Evolutionary conservation across 2,329 filamentous ascomycete genomes (phyloP).

Genomic region (Dothistroma septosporum): DNA sequence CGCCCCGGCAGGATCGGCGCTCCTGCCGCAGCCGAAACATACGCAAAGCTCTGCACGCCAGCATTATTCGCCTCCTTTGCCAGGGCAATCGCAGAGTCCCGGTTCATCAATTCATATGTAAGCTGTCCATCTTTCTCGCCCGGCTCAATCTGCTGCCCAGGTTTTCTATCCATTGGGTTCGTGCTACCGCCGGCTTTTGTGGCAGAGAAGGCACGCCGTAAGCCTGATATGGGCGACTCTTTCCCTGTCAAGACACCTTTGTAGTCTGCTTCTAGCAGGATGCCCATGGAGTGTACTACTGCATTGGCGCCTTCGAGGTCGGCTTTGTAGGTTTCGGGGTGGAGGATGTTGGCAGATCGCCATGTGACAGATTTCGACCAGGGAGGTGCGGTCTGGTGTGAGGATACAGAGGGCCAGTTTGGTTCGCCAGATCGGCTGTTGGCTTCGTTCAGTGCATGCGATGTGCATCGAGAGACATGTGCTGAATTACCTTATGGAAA

Average conservation of each 20-base stretch:
- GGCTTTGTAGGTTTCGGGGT: constrained; percentile 71
- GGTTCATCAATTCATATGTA: constrained; percentile 97
- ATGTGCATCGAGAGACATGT: background rate
- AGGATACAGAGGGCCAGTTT: constrained; percentile 74
- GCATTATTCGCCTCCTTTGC: constrained; percentile 69
- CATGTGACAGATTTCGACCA: constrained; percentile 83
- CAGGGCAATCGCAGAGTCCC: constrained; percentile 78
- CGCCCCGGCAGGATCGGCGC: constrained; percentile 77
- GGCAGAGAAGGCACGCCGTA: constrained; percentile 72
- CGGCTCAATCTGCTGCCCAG: constrained; percentile 57
- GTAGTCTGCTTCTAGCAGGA: constrained; percentile 95
- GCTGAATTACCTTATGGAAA: constrained; percentile 74
- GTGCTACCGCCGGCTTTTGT: constrained; percentile 55
- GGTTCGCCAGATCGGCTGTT: constrained; percentile 86
- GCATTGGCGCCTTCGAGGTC: constrained; percentile 74
- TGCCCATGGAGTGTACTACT: constrained; percentile 93
- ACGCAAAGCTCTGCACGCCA: constrained; percentile 69
- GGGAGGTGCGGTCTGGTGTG: constrained; percentile 63
- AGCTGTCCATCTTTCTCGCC: constrained; percentile 69
- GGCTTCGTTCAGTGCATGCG: background rate
- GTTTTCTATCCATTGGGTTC: constrained; percentile 65
- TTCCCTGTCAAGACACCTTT: constrained; percentile 82
- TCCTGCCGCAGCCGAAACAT: constrained; percentile 82
- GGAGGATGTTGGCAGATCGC: constrained; percentile 83
- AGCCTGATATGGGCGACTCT: constrained; percentile 73